These are phyloP conservation scores for Pseudogymnoascus sp. DNA, from an alignment of 2,329 filamentous ascomycete genomes.

Conservation along the genomic window DNA sequence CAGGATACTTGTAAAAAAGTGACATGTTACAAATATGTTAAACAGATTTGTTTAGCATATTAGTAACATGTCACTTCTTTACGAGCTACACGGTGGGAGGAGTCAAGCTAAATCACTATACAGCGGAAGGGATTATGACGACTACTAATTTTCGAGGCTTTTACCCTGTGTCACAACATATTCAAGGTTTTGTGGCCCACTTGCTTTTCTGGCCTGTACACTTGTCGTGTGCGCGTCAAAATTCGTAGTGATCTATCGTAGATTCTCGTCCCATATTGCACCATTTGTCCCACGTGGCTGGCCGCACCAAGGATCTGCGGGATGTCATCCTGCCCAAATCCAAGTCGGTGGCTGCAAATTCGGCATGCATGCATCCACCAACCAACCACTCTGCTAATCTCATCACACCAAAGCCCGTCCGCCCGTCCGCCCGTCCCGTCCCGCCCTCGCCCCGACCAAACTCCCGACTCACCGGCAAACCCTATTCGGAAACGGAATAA, in stretches of 20 bases:
- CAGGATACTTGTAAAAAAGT: constrained; percentile 5
- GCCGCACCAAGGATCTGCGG: too few relatives aligned
- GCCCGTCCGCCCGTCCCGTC: too few relatives aligned
- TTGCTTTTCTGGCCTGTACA: background rate
- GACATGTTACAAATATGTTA: background rate
- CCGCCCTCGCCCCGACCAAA: background rate
- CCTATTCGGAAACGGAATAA: background rate
- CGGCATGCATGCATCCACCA: too few relatives aligned
- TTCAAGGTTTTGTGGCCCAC: background rate
- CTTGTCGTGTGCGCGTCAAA: background rate
- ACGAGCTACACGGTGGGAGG: background rate
- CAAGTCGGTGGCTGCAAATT: too few relatives aligned
- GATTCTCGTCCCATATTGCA: too few relatives aligned
- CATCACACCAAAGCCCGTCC: too few relatives aligned
- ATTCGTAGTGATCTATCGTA: too few relatives aligned
- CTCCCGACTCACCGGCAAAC: background rate
- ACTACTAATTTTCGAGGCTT: background rate
- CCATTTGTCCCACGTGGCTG: too few relatives aligned
- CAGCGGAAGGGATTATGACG: background rate
- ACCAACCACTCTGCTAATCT: too few relatives aligned
- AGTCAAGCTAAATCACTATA: background rate
- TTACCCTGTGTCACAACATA: background rate
- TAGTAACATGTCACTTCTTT: too few relatives aligned
- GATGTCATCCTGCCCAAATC: too few relatives aligned
- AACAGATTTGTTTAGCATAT: background rate